These are phyloP conservation scores for Cynanchum wilfordii DNA, from an alignment of 257 asterid genomes.

Conservation along the genomic window DNA sequence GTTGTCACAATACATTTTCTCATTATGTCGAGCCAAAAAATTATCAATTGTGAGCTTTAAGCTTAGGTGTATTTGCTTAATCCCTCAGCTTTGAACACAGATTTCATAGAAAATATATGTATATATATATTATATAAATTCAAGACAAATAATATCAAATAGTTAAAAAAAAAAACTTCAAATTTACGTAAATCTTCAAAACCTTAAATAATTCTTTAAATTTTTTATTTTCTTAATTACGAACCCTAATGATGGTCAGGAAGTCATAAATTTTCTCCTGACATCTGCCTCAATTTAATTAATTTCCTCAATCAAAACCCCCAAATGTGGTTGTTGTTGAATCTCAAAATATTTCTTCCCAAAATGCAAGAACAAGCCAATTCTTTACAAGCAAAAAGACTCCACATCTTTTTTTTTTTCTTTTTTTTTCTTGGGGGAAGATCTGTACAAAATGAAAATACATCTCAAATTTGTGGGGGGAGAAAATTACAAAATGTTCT, in stretches of 20 bases:
- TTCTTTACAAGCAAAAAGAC: background rate
- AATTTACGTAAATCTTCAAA: background rate
- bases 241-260: background rate
- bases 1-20: no score
- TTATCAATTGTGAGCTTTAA: no score
- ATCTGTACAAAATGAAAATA: background rate
- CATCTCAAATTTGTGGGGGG: background rate
- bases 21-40: no score
- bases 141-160: no score
- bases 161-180: no score
- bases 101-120: no score
- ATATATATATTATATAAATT: no score
- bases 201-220: background rate
- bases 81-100: no score
- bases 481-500: background rate
- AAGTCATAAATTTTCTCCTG: background rate
- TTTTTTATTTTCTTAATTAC: no score
- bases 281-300: background rate
- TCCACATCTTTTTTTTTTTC: no score
- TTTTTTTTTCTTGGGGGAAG: background rate
- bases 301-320: background rate
- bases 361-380: background rate
- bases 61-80: no score
- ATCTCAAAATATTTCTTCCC: background rate
- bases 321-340: background rate